Percentiles rank a stretch among this genome's conserved stretches.
These are phyloP conservation scores for Acephala macrosclerotiorum DNA, from an alignment of 2,329 filamentous ascomycete species.

Conservation along the genomic window DNA sequence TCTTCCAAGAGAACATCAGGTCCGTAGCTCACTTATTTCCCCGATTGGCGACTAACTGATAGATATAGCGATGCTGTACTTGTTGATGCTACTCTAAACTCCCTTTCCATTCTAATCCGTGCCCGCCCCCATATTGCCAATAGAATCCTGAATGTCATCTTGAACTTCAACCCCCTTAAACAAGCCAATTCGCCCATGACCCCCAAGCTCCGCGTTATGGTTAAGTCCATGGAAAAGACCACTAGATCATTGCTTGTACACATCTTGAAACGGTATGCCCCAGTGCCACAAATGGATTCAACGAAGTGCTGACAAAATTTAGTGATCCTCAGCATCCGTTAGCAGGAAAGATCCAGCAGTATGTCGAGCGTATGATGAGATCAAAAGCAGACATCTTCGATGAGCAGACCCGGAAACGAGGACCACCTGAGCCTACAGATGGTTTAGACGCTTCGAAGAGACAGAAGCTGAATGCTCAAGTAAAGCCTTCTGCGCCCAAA, in stretches of 20 bases:
- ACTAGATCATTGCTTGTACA: constrained; percentile 84
- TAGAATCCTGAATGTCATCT: constrained; percentile 83
- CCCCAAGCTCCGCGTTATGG: constrained; percentile 78
- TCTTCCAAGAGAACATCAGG: constrained; percentile 88
- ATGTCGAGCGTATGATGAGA: constrained; percentile 83
- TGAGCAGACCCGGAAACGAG: constrained; percentile 79
- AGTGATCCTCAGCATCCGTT: constrained; percentile 84
- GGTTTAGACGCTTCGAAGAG: constrained; percentile 82
- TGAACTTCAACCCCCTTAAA: constrained; percentile 92
- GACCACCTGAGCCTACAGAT: constrained; percentile 73
- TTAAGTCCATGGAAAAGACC: constrained; percentile 96
- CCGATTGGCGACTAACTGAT: constrained; percentile 47
- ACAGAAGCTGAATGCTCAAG: constrained; percentile 69
- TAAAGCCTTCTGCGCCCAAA: constrained; percentile 37
- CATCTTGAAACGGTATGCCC: constrained; percentile 74
- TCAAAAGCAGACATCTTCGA: constrained; percentile 81
- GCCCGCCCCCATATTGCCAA: constrained; percentile 81
- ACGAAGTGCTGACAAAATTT: constrained; percentile 36
- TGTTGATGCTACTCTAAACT: constrained; percentile 91
- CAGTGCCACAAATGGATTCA: constrained; percentile 8
- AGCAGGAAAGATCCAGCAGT: constrained; percentile 81
- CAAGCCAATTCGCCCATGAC: constrained; percentile 80
- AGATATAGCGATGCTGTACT: constrained; percentile 78
- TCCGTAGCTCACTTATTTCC: constrained; percentile 52
- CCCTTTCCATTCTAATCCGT: constrained; percentile 82